Base-by-base conservation (phyloP, 2,329 filamentous ascomycete genomes). In the Pestalotiopsis sp. region DNA sequence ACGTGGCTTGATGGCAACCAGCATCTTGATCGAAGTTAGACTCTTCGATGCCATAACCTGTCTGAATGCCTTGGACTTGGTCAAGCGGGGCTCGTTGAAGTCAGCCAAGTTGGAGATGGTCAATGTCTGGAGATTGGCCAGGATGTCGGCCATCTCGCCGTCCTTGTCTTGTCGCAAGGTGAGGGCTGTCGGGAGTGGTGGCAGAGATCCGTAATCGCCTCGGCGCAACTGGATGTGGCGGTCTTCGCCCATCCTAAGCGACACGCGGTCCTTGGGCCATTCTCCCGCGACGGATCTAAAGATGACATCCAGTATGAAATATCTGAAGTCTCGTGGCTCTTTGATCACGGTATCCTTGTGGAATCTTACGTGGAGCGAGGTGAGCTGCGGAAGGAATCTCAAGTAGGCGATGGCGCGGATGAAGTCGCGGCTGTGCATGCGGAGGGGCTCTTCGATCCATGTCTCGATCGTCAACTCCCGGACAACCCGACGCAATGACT, bases 21-120 rank as follows among this genome's bases (percentile, higher is more conserved):
- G n/a, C n/a, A n/a, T n/a, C n/a, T n/a, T n/a, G n/a, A n/a, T n/a
- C n/a, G n/a, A n/a, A n/a, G n/a, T n/a, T n/a, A n/a, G n/a, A n/a
- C n/a, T n/a, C n/a, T n/a, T n/a, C n/a, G n/a, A n/a, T n/a, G n/a
- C n/a, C n/a, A n/a, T n/a, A n/a, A n/a, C n/a, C n/a, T n/a, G n/a
- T n/a, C n/a, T n/a, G n/a, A n/a, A n/a, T n/a, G n/a, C n/a, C n/a
- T n/a, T n/a, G n/a, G n/a, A n/a, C n/a, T n/a, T n/a, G n/a, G n/a
- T n/a, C n/a, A n/a, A n/a, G n/a, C n/a, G n/a, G n/a, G n/a, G n/a
- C n/a, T 31, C 0, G 73, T 27, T 4, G 25, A 1, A 1, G 40
- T 59, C 62, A 6, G 20, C 67, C 1, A 70, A 23, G 25, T 68
- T 66, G 4, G 57, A 68, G 27, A 70, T 63, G 3, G 69, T 70